phyloP scores from a whole-genome alignment of 345 rosid species.

The Citrus unshiu region DNA sequence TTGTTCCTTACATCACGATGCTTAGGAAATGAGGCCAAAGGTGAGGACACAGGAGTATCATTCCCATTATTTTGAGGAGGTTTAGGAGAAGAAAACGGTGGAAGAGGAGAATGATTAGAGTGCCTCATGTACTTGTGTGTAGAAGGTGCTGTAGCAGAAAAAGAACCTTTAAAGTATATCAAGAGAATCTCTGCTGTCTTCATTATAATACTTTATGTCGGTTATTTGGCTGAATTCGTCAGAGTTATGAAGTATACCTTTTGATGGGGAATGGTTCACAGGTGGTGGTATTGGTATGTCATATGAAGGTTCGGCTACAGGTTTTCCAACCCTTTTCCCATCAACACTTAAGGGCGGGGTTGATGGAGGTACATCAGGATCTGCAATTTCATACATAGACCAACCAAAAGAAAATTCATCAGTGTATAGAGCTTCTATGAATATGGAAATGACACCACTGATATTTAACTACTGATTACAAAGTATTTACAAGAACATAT shows the following conservation, averaged over 20 bases:
- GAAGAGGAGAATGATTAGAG: constrained; percentile 24
- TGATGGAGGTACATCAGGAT: constrained; percentile 37
- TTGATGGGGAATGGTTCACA: constrained; percentile 28
- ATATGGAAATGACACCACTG: neutral
- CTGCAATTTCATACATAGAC: constrained; percentile 31
- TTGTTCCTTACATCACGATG: constrained; percentile 36
- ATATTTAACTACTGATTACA: neutral
- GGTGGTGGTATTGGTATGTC: constrained; percentile 41
- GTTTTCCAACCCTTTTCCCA: constrained; percentile 38
- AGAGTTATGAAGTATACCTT: constrained; percentile 32
- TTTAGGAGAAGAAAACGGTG: constrained; percentile 25
- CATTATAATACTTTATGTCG: neutral
- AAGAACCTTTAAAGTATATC: constrained; percentile 24
- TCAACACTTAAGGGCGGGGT: constrained; percentile 36
- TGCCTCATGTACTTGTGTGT: constrained; percentile 12
- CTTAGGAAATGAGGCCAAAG: constrained; percentile 39
- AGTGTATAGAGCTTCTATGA: neutral
- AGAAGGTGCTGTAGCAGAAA: constrained; percentile 38
- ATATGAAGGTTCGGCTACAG: constrained; percentile 53
- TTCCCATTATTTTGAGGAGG: constrained; percentile 20
- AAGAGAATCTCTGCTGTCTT: neutral
- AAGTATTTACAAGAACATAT: neutral
- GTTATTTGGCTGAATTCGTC: neutral
- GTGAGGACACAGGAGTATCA: constrained; percentile 36
- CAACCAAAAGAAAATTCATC: constrained; percentile 5